Base-by-base conservation (phyloP, 2,329 filamentous ascomycete genomes). In the Botrytis byssoidea region DNA sequence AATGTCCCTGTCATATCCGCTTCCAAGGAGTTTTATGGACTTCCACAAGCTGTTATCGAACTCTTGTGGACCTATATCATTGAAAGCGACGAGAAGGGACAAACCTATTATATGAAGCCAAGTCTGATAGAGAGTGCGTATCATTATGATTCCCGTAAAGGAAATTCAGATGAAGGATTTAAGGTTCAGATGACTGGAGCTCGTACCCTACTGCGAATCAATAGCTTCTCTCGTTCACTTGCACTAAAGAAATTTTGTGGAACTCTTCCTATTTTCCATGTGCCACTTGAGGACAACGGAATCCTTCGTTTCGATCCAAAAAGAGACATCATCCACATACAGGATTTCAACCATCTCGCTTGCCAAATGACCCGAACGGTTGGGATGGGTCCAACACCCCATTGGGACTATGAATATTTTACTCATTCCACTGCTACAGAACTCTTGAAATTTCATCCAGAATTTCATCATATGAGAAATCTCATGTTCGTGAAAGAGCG, bases 371-470 rank as follows among this genome's bases (percentile, higher is more conserved):
- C 12, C 35, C 3, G 8, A n/a, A 16, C 35, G 12, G 3, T 4
- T n/a, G 6, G 22, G n/a, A 25, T 1, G 22, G 12, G 59, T 61
- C 4, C 4, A 4, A 25, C 8, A 35, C 14, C 1, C 4, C 1
- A 7, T 37, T 1, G 3, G 3, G 7, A 61, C 35, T 2, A 10
- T 16, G 0, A 37, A n/a, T 1, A 8, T 8, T 7, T 40, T 40
- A 5, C 10, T 16, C 10, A n/a, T 1, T 0, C 1, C 22, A 22
- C 14, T 25, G 35, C 1, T 12, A 4, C 1, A 7, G 35, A 61
- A 37, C 22, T 37, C 22, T 40, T 40, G 25, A 16, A 7, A n/a
- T 61, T 18, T 18, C 37, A 61, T 40, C 59, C 59, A 40, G 5
- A n/a, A n/a, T 40, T 2, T 25, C 5, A 25, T 37, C 1, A 4